These are phyloP conservation scores for Rhinocladiella mackenziei DNA, from an alignment of 2,329 filamentous ascomycete species.

Conservation along the genomic window DNA sequence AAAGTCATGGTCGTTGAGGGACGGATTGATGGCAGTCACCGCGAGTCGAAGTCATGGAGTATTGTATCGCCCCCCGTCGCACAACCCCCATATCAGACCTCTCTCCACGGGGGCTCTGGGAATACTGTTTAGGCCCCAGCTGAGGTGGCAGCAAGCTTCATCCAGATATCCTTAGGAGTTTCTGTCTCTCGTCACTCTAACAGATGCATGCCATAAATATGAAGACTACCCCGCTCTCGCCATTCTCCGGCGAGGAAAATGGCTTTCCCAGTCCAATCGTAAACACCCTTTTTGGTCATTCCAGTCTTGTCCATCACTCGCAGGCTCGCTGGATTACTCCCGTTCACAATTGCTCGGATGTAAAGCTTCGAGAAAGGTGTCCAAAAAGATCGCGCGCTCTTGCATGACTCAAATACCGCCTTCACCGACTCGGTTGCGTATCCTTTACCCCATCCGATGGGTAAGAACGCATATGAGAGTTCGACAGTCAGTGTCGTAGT, in stretches of 20 bases:
- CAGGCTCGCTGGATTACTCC: constrained; percentile 32
- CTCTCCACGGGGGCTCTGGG: too few relatives aligned
- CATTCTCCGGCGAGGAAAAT: constrained; percentile 31
- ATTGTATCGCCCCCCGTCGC: too few relatives aligned
- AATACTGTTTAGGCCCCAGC: too few relatives aligned
- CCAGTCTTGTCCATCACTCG: constrained; percentile 34
- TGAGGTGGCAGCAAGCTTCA: too few relatives aligned
- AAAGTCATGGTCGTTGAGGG: too few relatives aligned
- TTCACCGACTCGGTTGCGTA: constrained; percentile 29
- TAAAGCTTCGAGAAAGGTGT: constrained; percentile 31
- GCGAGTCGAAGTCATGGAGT: too few relatives aligned
- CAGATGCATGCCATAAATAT: constrained; percentile 32
- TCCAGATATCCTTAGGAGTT: too few relatives aligned
- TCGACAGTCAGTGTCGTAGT: constrained; percentile 27
- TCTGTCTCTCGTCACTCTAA: too few relatives aligned
- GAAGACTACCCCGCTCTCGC: constrained; percentile 28
- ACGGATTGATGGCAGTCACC: too few relatives aligned
- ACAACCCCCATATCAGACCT: too few relatives aligned
- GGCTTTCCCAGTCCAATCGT: constrained; percentile 28
- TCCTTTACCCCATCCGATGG: constrained; percentile 26
- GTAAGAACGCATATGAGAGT: constrained; percentile 27
- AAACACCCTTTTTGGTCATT: constrained; percentile 31
- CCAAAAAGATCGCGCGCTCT: constrained; percentile 28
- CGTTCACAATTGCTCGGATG: constrained; percentile 34
- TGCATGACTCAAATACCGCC: constrained; percentile 30